Conservation (phyloP, 2,329 filamentous ascomycete genomes). For the Xylaria sp. region DNA sequence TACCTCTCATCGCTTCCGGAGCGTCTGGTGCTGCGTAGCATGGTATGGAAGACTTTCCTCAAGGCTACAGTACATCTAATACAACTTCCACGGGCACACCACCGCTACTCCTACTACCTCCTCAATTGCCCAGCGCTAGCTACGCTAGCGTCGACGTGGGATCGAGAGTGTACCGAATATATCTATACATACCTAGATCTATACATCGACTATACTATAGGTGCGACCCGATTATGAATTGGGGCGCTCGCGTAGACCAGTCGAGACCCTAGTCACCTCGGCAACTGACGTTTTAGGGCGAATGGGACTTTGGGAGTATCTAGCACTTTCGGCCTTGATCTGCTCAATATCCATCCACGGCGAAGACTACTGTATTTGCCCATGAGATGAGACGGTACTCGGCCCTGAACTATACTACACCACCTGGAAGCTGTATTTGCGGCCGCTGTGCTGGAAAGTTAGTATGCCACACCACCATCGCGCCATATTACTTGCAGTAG, state of each 20-base stretch:
- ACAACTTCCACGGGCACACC: background rate
- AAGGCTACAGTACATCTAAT: background rate
- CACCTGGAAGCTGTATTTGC: background rate
- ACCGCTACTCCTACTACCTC: background rate
- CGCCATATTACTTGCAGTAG: conserved; percentile 28
- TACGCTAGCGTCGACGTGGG: background rate
- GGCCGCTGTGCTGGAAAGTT: background rate
- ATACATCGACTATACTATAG: conserved; percentile 9
- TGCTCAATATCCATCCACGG: background rate
- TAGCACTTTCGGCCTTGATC: background rate
- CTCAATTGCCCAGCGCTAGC: background rate
- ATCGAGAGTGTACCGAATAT: conserved; percentile 4
- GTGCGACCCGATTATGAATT: conserved; percentile 1
- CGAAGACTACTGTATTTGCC: background rate
- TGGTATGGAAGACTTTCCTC: background rate
- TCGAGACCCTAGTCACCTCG: conserved; percentile 16
- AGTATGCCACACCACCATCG: conserved; percentile 20
- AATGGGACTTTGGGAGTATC: background rate
- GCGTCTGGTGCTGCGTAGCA: background rate
- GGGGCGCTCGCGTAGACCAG: conserved; percentile 20
- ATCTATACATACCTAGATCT: background rate
- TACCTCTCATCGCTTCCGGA: background rate
- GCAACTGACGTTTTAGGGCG: conserved; percentile 7
- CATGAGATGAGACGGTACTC: background rate
- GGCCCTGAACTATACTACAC: background rate